Percentiles rank a stretch among this genome's conserved stretches.
Conservation (phyloP, 75 land plant genomes). For the Sequoia sempervirens region DNA sequence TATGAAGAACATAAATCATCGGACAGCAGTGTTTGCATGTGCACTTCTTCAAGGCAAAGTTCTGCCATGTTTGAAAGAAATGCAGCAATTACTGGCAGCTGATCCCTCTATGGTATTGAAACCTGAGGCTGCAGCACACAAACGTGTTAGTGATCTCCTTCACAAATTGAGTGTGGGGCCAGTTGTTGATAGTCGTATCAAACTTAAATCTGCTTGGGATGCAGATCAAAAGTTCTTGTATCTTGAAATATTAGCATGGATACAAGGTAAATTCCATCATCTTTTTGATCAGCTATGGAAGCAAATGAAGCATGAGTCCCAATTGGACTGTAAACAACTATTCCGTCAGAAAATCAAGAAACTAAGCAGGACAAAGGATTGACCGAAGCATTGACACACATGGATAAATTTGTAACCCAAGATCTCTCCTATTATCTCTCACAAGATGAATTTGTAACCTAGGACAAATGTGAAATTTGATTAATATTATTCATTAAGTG, state of each 20-base stretch:
- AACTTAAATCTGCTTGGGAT: slow-evolving; percentile 49
- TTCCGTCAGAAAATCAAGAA: slow-evolving; percentile 36
- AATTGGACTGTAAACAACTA: slow-evolving; percentile 40
- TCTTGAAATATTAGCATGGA: slow-evolving; percentile 63
- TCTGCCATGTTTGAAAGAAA: slow-evolving; percentile 57
- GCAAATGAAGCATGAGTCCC: slow-evolving; percentile 48
- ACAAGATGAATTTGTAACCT: too few relatives aligned
- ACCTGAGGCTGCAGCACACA: slow-evolving; percentile 63
- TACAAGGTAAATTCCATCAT: slow-evolving; percentile 43
- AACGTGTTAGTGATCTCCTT: slow-evolving; percentile 69
- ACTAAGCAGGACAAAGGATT: background rate
- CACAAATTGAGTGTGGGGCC: slow-evolving; percentile 31
- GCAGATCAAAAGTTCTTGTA: slow-evolving; percentile 42
- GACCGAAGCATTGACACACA: too few relatives aligned
- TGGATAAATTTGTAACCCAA: too few relatives aligned
- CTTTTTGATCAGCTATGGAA: slow-evolving; percentile 61
- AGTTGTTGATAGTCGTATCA: slow-evolving; percentile 52
- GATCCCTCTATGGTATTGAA: slow-evolving; percentile 51
- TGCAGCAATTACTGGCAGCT: slow-evolving; percentile 48
- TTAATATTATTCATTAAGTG: too few relatives aligned
- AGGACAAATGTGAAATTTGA: too few relatives aligned
- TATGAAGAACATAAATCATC: slow-evolving; percentile 26
- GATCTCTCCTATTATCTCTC: too few relatives aligned
- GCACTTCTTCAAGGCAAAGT: slow-evolving; percentile 87
- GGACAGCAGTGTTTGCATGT: slow-evolving; percentile 71